Conservation (phyloP, 2,329 filamentous ascomycete genomes). For the Cordyceps tenuipes region DNA sequence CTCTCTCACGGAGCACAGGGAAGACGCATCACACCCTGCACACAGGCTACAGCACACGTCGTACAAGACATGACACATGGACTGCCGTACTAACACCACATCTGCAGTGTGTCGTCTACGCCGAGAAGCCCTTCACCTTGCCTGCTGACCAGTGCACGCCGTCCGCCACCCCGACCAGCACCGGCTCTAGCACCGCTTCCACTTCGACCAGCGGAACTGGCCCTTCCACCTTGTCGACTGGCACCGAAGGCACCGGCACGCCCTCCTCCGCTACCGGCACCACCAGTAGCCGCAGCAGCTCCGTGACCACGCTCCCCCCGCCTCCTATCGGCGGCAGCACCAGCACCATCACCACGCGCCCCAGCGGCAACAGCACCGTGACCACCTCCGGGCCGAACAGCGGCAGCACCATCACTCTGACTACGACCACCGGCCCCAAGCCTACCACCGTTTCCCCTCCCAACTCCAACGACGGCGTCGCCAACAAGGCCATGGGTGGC, state of each 20-base stretch:
- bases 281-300: not conserved
- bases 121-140: constrained; percentile 29
- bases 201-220: constrained; percentile 35
- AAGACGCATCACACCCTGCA: not conserved
- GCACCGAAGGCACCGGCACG: not conserved
- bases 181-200: constrained; percentile 32
- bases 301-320: not conserved
- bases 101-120: constrained; percentile 35
- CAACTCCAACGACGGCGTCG: constrained; percentile 21
- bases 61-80: not conserved
- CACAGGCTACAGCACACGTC: not conserved
- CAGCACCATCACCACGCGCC: constrained; percentile 2
- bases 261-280: not conserved
- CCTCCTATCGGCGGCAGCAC: not conserved
- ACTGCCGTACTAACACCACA: not conserved
- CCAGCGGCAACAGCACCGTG: not conserved
- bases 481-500: constrained; percentile 25
- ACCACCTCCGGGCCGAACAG: constrained; percentile 10
- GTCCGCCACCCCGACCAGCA: constrained; percentile 14
- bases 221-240: constrained; percentile 50
- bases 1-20: not conserved
- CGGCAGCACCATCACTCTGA: not conserved
- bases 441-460: constrained; percentile 13
- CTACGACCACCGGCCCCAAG: not conserved
- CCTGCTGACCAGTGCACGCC: constrained; percentile 27